Evolutionary conservation across 2,329 filamentous ascomycete species (phyloP).

Genomic region (Epichloe glyceriae): DNA sequence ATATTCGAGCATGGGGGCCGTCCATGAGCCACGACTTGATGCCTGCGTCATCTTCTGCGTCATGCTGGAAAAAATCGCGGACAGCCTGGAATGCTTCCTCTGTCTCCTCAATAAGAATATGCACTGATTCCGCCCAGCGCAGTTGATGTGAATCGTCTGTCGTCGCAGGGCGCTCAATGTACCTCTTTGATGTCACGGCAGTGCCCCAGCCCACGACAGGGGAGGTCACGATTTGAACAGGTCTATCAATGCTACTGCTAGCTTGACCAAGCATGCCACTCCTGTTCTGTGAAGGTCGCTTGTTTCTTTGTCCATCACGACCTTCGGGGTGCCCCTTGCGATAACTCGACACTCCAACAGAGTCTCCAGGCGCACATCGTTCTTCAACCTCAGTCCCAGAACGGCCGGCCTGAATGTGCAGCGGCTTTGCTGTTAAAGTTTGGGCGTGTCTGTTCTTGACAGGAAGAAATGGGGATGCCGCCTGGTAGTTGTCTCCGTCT

Average conservation of each 20-base stretch:
- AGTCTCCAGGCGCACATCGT: not conserved
- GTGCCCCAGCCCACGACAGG: conserved; percentile 2
- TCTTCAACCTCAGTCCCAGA: not conserved
- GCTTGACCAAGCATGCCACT: not conserved
- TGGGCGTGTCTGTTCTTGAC: not conserved
- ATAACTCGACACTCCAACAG: not conserved
- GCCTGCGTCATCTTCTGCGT: conserved; percentile 21
- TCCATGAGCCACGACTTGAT: conserved; percentile 13
- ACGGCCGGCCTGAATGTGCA: not conserved
- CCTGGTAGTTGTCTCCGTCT: conserved; percentile 25
- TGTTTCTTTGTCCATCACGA: not conserved
- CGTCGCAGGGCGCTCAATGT: conserved; percentile 1
- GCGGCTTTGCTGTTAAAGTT: not conserved
- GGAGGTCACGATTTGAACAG: not conserved
- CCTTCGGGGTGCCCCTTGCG: not conserved
- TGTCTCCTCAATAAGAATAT: conserved; percentile 34
- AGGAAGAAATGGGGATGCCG: not conserved
- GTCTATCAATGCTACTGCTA: not conserved
- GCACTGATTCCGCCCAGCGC: conserved; percentile 24
- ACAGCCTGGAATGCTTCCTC: conserved; percentile 37
- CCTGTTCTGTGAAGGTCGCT: not conserved
- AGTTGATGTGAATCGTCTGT: conserved; percentile 2
- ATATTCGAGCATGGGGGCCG: conserved; percentile 6
- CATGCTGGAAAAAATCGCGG: conserved; percentile 26
- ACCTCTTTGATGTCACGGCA: not conserved